These are phyloP conservation scores for Takakia lepidozioides DNA, from an alignment of 225 moss, liverwort and hornwort species.

Conservation along the genomic window DNA sequence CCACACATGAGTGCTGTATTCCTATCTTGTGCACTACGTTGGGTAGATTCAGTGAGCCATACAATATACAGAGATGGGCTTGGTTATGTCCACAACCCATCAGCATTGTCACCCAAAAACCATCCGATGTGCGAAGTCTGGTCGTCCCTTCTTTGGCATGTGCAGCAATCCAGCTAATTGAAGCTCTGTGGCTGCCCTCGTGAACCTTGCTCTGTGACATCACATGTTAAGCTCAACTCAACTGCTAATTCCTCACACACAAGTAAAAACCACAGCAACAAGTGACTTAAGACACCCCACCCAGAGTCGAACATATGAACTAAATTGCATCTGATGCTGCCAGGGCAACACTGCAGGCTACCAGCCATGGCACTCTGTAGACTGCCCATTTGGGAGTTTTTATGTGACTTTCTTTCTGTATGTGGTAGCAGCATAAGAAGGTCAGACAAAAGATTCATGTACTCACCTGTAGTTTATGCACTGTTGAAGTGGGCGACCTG, in stretches of 20 bases:
- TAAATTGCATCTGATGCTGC: no score
- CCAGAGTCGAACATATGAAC: background rate
- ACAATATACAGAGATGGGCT: no score
- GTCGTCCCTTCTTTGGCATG: conserved; percentile 90
- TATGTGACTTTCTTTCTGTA: no score
- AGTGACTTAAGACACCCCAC: background rate
- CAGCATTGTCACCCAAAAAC: conserved; percentile 47
- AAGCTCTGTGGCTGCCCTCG: conserved; percentile 84
- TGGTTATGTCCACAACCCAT: no score
- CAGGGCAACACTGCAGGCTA: no score
- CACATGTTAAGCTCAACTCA: conserved; percentile 24
- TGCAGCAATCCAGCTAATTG: conserved; percentile 83
- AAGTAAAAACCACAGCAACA: conserved; percentile 5
- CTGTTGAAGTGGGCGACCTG: background rate
- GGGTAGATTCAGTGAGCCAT: no score
- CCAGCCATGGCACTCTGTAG: no score
- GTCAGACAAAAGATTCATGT: background rate
- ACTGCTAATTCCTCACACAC: background rate
- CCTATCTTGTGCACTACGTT: no score
- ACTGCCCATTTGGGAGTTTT: no score
- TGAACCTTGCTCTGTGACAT: conserved; percentile 70
- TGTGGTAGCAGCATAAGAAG: no score
- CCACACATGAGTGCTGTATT: no score
- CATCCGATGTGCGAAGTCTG: conserved; percentile 70
- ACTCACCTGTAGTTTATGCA: background rate